phyloP scores from a whole-genome alignment of 1,139 yeast species.

The Debaryomycetaceae sp. region DNA sequence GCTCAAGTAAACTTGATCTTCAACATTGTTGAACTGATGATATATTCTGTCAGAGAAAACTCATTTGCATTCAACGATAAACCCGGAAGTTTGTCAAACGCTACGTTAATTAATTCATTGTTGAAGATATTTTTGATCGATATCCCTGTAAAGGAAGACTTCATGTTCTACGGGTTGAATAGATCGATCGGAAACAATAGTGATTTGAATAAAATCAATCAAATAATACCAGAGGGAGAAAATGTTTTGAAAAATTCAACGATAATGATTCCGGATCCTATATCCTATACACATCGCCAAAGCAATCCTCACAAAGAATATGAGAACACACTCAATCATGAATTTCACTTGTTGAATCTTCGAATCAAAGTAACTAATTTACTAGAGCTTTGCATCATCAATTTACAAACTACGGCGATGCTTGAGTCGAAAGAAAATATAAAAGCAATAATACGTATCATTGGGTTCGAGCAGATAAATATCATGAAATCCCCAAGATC shows the following conservation, averaged over 20 bases:
- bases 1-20: slow-evolving; percentile 39
- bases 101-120: slow-evolving; percentile 32
- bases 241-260: slow-evolving; percentile 23
- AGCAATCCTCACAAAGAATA: slow-evolving; percentile 10
- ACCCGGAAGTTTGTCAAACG: slow-evolving; percentile 14
- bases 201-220: slow-evolving; percentile 32
- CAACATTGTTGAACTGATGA: slow-evolving; percentile 40
- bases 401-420: slow-evolving; percentile 26
- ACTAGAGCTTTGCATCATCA: slow-evolving; percentile 41
- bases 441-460: slow-evolving; percentile 41
- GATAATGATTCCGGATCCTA: slow-evolving; percentile 32
- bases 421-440: slow-evolving; percentile 37
- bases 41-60: slow-evolving; percentile 33
- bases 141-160: slow-evolving; percentile 37
- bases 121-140: slow-evolving; percentile 40
- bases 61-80: slow-evolving; percentile 22
- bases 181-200: slow-evolving; percentile 50
- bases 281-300: slow-evolving; percentile 10
- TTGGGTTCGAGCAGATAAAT: slow-evolving; percentile 51
- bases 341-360: slow-evolving; percentile 37
- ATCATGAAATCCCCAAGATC: slow-evolving; percentile 49
- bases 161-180: slow-evolving; percentile 51
- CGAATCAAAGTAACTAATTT: slow-evolving; percentile 41
- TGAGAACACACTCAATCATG: slow-evolving; percentile 33
- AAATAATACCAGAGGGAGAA: slow-evolving; percentile 27